A percentile compares a stretch with the other conserved stretches of the same genome.
These are phyloP conservation scores for Rhodosporidiobolus sp. DNA, from an alignment of 768 basidiomycete genomes.

Conservation along the genomic window DNA sequence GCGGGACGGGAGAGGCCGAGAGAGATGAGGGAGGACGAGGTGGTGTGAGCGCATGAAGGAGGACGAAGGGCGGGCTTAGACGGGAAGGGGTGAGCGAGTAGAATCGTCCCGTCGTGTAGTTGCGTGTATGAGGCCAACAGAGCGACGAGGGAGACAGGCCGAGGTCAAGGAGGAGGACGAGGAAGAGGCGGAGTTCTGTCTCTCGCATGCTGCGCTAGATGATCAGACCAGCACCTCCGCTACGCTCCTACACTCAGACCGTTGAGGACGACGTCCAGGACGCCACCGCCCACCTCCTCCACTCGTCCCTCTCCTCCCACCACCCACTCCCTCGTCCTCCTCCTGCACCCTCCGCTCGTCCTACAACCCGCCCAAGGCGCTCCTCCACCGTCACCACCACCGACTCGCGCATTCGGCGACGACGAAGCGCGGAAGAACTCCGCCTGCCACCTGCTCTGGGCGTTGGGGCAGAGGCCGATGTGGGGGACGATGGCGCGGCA, in stretches of 20 bases:
- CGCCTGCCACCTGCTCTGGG: background rate
- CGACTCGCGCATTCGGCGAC: constrained; percentile 1
- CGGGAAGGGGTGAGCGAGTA: too few relatives aligned
- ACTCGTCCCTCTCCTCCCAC: background rate
- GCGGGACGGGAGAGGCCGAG: too few relatives aligned
- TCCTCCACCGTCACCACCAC: background rate
- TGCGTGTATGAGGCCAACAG: too few relatives aligned
- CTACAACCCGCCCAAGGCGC: background rate
- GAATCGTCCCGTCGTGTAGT: too few relatives aligned
- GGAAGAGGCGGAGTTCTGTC: background rate
- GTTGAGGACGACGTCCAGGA: constrained; percentile 15
- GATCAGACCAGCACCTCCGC: background rate
- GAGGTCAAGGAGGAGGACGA: background rate
- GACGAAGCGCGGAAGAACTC: constrained; percentile 7
- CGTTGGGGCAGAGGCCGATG: background rate
- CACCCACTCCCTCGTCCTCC: background rate
- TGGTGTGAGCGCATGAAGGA: too few relatives aligned
- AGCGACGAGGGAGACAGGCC: background rate
- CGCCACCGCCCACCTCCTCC: constrained; percentile 7
- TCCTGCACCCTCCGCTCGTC: background rate
- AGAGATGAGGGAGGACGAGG: background rate
- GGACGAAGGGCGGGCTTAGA: background rate
- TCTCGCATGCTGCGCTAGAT: background rate
- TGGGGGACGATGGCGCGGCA: background rate
- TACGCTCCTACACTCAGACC: constrained; percentile 17